These are phyloP conservation scores for Exophiala aquamarina DNA, from an alignment of 2,329 filamentous ascomycete genomes.

Conservation along the genomic window DNA sequence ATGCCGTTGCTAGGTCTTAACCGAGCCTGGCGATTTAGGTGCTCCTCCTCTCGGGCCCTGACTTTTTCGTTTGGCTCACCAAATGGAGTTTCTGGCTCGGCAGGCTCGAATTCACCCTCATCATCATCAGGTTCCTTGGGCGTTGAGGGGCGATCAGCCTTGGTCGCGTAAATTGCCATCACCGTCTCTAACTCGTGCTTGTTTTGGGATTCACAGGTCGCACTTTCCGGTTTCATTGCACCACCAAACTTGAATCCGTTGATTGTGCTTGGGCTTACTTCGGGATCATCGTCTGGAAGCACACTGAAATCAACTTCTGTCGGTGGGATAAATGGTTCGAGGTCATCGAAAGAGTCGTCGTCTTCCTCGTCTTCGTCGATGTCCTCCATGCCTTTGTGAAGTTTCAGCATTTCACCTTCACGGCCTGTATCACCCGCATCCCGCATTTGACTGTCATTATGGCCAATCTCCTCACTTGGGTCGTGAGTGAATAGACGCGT, in stretches of 20 bases:
- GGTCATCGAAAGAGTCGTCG: slow-evolving; percentile 41
- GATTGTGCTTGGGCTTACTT: slow-evolving; percentile 13
- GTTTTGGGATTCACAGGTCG: slow-evolving; percentile 45
- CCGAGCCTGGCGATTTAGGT: slow-evolving; percentile 34
- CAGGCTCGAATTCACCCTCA: slow-evolving; percentile 39
- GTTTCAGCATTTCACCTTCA: slow-evolving; percentile 52
- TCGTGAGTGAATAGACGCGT: slow-evolving; percentile 62
- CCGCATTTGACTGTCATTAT: slow-evolving; percentile 57
- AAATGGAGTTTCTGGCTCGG: slow-evolving; percentile 38
- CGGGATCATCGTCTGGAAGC: slow-evolving; percentile 35
- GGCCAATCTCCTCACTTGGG: slow-evolving; percentile 61
- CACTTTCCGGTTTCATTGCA: slow-evolving; percentile 37
- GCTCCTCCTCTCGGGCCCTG: slow-evolving; percentile 42
- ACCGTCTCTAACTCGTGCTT: slow-evolving; percentile 48
- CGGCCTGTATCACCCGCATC: slow-evolving; percentile 61
- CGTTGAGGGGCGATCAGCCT: slow-evolving; percentile 45
- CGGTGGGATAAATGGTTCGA: slow-evolving; percentile 34
- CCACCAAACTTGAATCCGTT: slow-evolving; percentile 47
- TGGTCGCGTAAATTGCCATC: slow-evolving; percentile 49
- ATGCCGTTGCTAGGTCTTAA: slow-evolving; percentile 23
- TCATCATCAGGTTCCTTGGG: slow-evolving; percentile 47
- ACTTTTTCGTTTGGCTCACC: slow-evolving; percentile 43
- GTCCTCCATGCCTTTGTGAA: slow-evolving; percentile 52
- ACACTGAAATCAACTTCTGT: slow-evolving; percentile 41
- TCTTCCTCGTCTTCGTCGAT: slow-evolving; percentile 61